Evolutionary conservation across 2,329 filamentous ascomycete genomes (phyloP).

Genomic region (Fusarium tupiense): DNA sequence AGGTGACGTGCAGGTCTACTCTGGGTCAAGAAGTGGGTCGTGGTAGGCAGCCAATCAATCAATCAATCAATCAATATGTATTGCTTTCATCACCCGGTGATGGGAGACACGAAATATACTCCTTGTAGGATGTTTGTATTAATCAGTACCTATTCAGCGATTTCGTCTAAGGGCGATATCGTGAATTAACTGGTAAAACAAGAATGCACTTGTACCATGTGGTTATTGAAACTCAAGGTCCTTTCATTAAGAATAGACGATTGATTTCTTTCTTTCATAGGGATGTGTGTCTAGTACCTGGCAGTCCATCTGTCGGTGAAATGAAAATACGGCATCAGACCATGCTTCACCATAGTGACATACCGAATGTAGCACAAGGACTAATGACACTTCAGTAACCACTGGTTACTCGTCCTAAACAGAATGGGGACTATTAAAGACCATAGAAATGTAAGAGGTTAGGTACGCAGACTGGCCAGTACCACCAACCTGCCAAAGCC

Average conservation of each 20-base stretch:
- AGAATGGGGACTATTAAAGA: background rate
- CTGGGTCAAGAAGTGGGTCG: background rate
- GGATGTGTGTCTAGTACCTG: background rate
- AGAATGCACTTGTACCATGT: background rate
- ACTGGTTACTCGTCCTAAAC: background rate
- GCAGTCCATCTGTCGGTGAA: constrained; percentile 27
- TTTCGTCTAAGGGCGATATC: background rate
- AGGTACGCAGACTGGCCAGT: background rate
- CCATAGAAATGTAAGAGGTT: background rate
- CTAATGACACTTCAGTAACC: background rate
- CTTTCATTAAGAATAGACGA: background rate
- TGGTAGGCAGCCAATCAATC: constrained; percentile 36
- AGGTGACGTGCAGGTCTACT: background rate
- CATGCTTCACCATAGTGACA: constrained; percentile 10
- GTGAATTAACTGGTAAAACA: too few species aligned
- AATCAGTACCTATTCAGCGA: background rate
- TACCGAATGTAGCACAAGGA: background rate
- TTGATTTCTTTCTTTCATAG: background rate
- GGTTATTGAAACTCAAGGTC: background rate
- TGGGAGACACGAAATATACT: background rate
- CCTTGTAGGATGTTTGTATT: background rate
- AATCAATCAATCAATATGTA: constrained; percentile 36
- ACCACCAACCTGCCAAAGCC: background rate
- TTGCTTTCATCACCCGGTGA: background rate
- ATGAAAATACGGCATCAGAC: background rate